Conservation (phyloP, 2,329 filamentous ascomycete genomes). For the Paecilomyces formosus region DNA sequence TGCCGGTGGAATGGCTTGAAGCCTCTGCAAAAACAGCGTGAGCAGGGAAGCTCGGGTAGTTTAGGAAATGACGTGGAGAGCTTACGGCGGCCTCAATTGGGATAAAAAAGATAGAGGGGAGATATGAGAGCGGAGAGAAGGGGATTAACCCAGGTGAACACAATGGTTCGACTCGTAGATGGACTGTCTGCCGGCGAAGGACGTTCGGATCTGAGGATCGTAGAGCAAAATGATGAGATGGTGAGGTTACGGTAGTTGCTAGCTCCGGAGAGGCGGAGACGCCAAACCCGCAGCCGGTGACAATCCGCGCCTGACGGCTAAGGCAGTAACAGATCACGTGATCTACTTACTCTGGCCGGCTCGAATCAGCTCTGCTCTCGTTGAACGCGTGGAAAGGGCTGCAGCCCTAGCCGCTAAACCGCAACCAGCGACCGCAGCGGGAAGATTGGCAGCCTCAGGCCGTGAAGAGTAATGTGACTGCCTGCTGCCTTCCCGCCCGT, state of each 20-base stretch:
- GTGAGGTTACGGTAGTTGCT: slow-evolving; percentile 16
- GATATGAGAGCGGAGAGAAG: slow-evolving; percentile 20
- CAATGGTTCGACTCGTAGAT: slow-evolving; percentile 26
- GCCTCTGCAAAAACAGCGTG: slow-evolving; percentile 4
- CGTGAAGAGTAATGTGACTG: background rate
- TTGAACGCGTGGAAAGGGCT: slow-evolving; percentile 10
- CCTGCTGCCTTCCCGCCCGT: background rate
- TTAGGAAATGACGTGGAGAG: slow-evolving; percentile 7
- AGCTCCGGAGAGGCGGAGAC: slow-evolving; percentile 17
- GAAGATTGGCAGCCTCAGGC: too few species aligned
- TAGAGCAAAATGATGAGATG: slow-evolving; percentile 25
- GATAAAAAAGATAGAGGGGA: slow-evolving; percentile 11
- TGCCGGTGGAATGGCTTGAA: slow-evolving; percentile 15
- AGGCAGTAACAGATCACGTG: slow-evolving; percentile 13
- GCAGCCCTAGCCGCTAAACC: slow-evolving; percentile 14
- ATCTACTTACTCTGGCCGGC: background rate
- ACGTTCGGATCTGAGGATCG: slow-evolving; percentile 4
- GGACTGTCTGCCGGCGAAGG: slow-evolving; percentile 7
- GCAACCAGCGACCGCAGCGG: background rate
- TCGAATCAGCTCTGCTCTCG: background rate
- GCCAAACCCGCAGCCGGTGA: slow-evolving; percentile 17
- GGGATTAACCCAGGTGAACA: slow-evolving; percentile 22
- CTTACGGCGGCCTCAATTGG: slow-evolving; percentile 26
- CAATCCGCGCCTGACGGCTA: slow-evolving; percentile 11
- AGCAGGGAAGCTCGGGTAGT: slow-evolving; percentile 25